Evolutionary conservation across 176 grass and related monocot species (phyloP).

Genomic region (Chrysopogon serrulatus): DNA sequence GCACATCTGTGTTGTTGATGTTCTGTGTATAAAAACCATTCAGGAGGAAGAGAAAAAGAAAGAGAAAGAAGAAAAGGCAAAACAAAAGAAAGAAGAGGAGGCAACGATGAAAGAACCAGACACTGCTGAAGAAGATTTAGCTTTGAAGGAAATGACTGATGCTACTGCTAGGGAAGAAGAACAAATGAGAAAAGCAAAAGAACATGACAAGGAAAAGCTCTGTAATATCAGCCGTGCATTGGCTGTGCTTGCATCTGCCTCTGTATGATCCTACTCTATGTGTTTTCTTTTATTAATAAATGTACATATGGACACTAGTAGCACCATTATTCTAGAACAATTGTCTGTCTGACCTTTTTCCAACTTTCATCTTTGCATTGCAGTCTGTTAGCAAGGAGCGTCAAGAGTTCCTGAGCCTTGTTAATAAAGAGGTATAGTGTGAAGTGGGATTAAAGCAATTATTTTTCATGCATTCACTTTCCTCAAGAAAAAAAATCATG

Average conservation of each 20-base stretch:
- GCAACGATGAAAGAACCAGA: slow-evolving; percentile 49
- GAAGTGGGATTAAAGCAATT: slow-evolving; percentile 13
- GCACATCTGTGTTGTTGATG: background rate
- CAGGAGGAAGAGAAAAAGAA: slow-evolving; percentile 90
- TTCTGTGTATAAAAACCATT: slow-evolving; percentile 11
- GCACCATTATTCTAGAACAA: background rate
- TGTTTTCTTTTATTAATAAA: slow-evolving; percentile 16
- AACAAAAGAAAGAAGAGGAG: slow-evolving; percentile 44
- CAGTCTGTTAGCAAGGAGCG: slow-evolving; percentile 99
- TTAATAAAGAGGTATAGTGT: slow-evolving; percentile 82
- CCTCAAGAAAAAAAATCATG: no score
- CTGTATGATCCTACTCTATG: slow-evolving; percentile 52
- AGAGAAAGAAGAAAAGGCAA: slow-evolving; percentile 70
- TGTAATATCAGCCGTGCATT: slow-evolving; percentile 85
- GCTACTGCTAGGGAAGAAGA: slow-evolving; percentile 84
- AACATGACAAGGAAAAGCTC: slow-evolving; percentile 65
- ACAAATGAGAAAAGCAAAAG: slow-evolving; percentile 62
- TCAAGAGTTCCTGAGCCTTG: slow-evolving; percentile 92
- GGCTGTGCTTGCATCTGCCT: slow-evolving; percentile 87
- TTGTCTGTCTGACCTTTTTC: background rate
- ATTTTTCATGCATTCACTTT: background rate
- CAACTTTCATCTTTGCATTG: slow-evolving; percentile 27
- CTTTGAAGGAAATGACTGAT: slow-evolving; percentile 91
- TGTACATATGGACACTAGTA: slow-evolving; percentile 15
- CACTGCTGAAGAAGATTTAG: slow-evolving; percentile 66